Percentiles rank a stretch among this genome's conserved stretches.
Evolutionary conservation across 805 yeast species (phyloP).

Genomic region (Candida verbasci): DNA sequence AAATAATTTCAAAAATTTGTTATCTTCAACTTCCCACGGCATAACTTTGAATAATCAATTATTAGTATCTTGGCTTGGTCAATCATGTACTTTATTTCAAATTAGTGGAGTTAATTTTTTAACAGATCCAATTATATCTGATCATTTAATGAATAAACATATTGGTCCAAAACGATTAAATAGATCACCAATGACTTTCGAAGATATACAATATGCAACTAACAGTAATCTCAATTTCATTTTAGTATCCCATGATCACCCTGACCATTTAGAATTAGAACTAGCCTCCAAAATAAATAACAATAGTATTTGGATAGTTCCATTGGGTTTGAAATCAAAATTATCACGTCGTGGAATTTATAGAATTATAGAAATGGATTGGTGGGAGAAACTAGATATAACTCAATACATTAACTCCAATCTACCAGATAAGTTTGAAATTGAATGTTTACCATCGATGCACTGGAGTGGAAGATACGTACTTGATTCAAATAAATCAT

Average conservation of each 20-base stretch:
- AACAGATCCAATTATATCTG: conserved; percentile 80
- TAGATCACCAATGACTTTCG: conserved; percentile 64
- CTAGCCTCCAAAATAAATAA: conserved; percentile 52
- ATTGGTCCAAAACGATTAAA: conserved; percentile 85
- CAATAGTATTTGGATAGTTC: conserved; percentile 76
- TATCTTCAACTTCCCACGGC: not conserved
- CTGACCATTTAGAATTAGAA: conserved; percentile 81
- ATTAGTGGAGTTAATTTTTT: conserved; percentile 67
- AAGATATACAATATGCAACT: conserved; percentile 45
- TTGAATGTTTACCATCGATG: conserved; percentile 91
- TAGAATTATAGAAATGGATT: conserved; percentile 71
- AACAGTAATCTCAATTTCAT: conserved; percentile 64
- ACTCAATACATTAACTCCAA: conserved; percentile 39
- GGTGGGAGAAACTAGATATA: conserved; percentile 70
- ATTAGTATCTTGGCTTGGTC: conserved; percentile 89
- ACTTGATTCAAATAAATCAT: conserved; percentile 71
- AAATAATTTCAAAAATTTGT: conserved; percentile 16
- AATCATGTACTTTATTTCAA: conserved; percentile 76
- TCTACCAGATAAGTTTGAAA: conserved; percentile 54
- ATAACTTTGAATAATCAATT: conserved; percentile 28
- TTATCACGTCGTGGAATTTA: conserved; percentile 56
- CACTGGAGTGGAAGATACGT: conserved; percentile 92
- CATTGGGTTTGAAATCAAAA: conserved; percentile 65
- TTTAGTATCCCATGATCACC: conserved; percentile 89
- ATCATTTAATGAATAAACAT: conserved; percentile 54